Base-by-base conservation (phyloP, 768 basidiomycete genomes). In the Pleurotus djamor region DNA sequence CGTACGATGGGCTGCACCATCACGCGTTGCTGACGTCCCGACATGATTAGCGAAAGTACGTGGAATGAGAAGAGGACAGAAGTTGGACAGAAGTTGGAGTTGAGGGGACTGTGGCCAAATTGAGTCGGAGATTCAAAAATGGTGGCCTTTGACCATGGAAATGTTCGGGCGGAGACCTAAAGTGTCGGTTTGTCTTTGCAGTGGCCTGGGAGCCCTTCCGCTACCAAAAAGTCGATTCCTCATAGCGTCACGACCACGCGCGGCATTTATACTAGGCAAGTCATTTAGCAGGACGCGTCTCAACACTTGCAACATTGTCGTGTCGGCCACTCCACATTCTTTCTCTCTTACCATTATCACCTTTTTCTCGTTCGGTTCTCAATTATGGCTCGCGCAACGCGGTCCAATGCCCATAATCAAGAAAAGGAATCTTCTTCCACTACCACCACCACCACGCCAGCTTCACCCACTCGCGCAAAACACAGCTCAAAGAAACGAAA, bases 1-100 rank as follows among this genome's bases (percentile, higher is more conserved):
- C 92, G 67, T 74, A 96, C 96, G 88, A 97, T 97, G 87, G 95
- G 95, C 77, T 98, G 96, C 61, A 98, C 96, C 94, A 98, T 94
- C 83, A 98, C 96, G 71, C 94, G 91, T 71, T 94, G 91, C 71
- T 94, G 92, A 69, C 94, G 90, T 67, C 85, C 87, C 36, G 92
- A 94, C 95, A 98, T 98, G 72, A 68, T 86, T 67, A 58, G 21
- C 21, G 21, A 28, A 51, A 52, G 35, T 59, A 60, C 58, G 59
- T 54, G 37, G 50, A 52, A 43, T 58, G 52, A 56, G 13, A 59
- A 55, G 57, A 57, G 60, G 58, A 48, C 48, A 64, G 62, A 49
- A 51, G 55, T 52, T 36, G n/a, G n/a, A n/a, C n/a, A n/a, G n/a
- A n/a, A n/a, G n/a, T n/a, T n/a, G n/a, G n/a, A n/a, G n/a, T n/a